Evolutionary conservation across 192 early-diverging fungal species (phyloP).

Genomic region (Mortierella antarctica): DNA sequence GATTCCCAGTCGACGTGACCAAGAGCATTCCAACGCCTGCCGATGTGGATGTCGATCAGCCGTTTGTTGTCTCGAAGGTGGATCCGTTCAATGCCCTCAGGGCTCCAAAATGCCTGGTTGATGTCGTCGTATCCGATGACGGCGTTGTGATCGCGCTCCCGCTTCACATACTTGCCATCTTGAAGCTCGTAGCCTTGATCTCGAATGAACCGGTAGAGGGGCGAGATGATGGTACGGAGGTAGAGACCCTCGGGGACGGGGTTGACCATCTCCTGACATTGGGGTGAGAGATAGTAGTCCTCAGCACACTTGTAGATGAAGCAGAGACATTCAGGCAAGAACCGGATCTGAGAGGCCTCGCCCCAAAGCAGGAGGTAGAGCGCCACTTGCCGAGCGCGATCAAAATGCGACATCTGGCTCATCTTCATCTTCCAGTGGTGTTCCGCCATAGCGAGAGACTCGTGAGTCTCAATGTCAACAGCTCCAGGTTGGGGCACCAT

Average conservation of each 20-base stretch:
- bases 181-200: conserved; percentile 80
- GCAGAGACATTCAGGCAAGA: conserved; percentile 79
- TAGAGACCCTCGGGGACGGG: conserved; percentile 75
- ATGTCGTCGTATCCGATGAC: conserved; percentile 87
- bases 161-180: conserved; percentile 76
- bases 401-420: conserved; percentile 76
- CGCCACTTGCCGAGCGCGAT: conserved; percentile 76
- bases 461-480: conserved; percentile 20
- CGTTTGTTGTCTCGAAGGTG: conserved; percentile 64
- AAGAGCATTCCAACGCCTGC: conserved; percentile 71
- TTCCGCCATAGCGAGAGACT: conserved; percentile 44
- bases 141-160: conserved; percentile 80
- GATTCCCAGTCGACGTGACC: conserved; percentile 75
- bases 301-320: conserved; percentile 81
- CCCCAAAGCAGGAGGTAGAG: conserved; percentile 85
- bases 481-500: conserved; percentile 49
- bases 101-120: conserved; percentile 87
- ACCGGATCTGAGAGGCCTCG: conserved; percentile 80
- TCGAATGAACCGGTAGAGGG: conserved; percentile 80
- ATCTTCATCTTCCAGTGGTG: conserved; percentile 78
- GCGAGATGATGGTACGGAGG: conserved; percentile 73
- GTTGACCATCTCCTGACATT: conserved; percentile 63
- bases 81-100: conserved; percentile 71
- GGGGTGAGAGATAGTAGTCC: conserved; percentile 65
- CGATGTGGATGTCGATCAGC: conserved; percentile 69